Percentiles rank a stretch among this genome's conserved stretches.
Evolutionary conservation across 345 rosid genomes (phyloP).

Genomic region (Pugionium cornutum): DNA sequence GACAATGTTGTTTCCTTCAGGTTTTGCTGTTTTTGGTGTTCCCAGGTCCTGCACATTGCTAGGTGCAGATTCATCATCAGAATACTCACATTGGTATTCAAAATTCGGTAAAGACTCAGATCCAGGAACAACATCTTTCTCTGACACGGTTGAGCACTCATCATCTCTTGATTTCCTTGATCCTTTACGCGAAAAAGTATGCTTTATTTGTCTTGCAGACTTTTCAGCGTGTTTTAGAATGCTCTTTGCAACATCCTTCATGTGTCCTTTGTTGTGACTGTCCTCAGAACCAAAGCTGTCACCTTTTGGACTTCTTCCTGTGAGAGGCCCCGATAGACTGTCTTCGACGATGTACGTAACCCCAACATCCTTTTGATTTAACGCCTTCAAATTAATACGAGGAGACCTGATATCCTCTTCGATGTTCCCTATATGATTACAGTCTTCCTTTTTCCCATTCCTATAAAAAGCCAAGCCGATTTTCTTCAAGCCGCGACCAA

Average conservation of each 20-base stretch:
- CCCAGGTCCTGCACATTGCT: constrained; percentile 22
- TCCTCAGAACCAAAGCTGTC: constrained; percentile 48
- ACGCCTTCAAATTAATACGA: constrained; percentile 56
- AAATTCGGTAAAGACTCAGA: constrained; percentile 47
- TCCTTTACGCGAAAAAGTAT: constrained; percentile 66
- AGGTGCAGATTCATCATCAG: constrained; percentile 50
- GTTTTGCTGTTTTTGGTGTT: constrained; percentile 33
- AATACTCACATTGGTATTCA: constrained; percentile 26
- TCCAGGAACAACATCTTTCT: constrained; percentile 39
- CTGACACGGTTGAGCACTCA: constrained; percentile 30
- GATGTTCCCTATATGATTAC: constrained; percentile 31
- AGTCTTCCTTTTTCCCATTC: constrained; percentile 48
- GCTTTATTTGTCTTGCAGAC: constrained; percentile 57
- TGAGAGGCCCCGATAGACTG: constrained; percentile 40
- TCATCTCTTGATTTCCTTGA: constrained; percentile 46
- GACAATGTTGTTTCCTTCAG: constrained; percentile 28
- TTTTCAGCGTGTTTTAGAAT: constrained; percentile 65
- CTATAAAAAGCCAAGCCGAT: constrained; percentile 53
- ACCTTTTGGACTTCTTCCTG: constrained; percentile 44
- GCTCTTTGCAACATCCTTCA: constrained; percentile 64
- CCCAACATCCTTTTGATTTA: constrained; percentile 47
- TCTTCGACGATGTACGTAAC: constrained; percentile 57
- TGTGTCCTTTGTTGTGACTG: constrained; percentile 50
- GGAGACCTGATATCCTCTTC: constrained; percentile 54
- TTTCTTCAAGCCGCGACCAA: constrained; percentile 55